A percentile compares a stretch with the other conserved stretches of the same genome.
phyloP scores from a whole-genome alignment of 495 filamentous ascomycete genomes.

The Penicillium goetzii region DNA sequence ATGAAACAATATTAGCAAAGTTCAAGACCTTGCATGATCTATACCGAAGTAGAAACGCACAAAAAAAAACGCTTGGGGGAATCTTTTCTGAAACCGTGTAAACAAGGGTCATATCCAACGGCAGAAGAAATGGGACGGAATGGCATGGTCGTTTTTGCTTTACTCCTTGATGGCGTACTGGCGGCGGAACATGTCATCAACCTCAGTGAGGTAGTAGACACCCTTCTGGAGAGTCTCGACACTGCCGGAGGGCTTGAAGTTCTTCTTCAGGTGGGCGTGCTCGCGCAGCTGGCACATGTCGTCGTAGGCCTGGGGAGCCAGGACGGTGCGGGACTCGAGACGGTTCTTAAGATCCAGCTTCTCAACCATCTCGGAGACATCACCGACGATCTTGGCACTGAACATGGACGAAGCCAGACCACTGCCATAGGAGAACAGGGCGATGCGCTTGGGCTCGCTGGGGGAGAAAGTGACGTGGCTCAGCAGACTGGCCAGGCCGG shows the following conservation, averaged over 20 bases:
- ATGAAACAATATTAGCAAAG: constrained; percentile 26
- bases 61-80: constrained; percentile 40
- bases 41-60: constrained; percentile 33
- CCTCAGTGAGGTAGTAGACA: constrained; percentile 85
- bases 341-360: constrained; percentile 79
- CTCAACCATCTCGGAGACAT: constrained; percentile 73
- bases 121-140: constrained; percentile 31
- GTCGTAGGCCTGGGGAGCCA: constrained; percentile 86
- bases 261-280: constrained; percentile 91
- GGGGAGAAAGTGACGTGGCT: constrained; percentile 69
- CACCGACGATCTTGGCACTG: constrained; percentile 80
- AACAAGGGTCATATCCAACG: constrained; percentile 39
- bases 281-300: constrained; percentile 94
- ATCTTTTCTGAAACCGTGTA: constrained; percentile 48
- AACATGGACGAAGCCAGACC: constrained; percentile 90
- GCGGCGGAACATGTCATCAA: constrained; percentile 96
- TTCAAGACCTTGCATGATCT: constrained; percentile 27
- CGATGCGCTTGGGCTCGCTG: constrained; percentile 84
- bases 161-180: constrained; percentile 87
- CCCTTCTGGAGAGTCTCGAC: constrained; percentile 74
- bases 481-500: constrained; percentile 77
- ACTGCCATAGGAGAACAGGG: constrained; percentile 92
- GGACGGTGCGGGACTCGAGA: constrained; percentile 68
- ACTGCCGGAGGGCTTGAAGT: constrained; percentile 78
- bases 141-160: constrained; percentile 20